phyloP scores from a whole-genome alignment of 2,329 filamentous ascomycete species.

The Chalara sp. region DNA sequence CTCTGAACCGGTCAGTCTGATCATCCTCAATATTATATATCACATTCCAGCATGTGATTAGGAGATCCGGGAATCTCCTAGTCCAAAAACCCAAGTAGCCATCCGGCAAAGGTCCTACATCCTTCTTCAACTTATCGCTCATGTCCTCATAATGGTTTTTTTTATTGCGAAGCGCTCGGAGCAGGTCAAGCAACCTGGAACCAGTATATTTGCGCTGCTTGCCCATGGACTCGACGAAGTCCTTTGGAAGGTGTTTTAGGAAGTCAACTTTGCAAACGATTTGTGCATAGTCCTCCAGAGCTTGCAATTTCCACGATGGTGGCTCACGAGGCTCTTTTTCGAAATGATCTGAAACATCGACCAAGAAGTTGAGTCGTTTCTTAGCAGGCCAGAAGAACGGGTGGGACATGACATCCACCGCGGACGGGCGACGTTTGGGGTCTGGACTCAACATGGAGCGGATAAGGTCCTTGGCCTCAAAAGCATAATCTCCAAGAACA shows the following conservation, averaged over 20 bases:
- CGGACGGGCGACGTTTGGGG: constrained; percentile 57
- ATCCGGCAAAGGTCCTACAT: constrained; percentile 56
- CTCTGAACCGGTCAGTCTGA: constrained; percentile 51
- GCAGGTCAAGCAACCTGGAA: constrained; percentile 71
- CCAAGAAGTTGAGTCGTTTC: constrained; percentile 86
- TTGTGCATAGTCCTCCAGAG: constrained; percentile 48
- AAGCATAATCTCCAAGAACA: constrained; percentile 72
- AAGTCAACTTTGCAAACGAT: constrained; percentile 66
- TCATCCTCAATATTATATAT: constrained; percentile 49
- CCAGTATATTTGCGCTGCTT: constrained; percentile 96
- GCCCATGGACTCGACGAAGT: constrained; percentile 82
- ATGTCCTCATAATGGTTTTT: constrained; percentile 98
- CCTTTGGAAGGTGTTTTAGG: constrained; percentile 64
- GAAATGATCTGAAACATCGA: constrained; percentile 93
- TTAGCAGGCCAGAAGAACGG: constrained; percentile 95
- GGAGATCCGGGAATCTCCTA: constrained; percentile 54
- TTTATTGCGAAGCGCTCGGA: constrained; percentile 90
- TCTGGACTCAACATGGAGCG: constrained; percentile 63
- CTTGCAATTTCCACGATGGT: constrained; percentile 59
- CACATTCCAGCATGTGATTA: constrained; percentile 60
- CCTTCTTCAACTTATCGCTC: constrained; percentile 67
- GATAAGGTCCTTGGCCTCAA: constrained; percentile 84
- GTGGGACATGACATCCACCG: constrained; percentile 77
- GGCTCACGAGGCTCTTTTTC: constrained; percentile 87
- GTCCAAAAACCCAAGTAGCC: constrained; percentile 67